These are phyloP conservation scores for Paramyrothecium roridum DNA, from an alignment of 2,329 filamentous ascomycete species.

Conservation along the genomic window DNA sequence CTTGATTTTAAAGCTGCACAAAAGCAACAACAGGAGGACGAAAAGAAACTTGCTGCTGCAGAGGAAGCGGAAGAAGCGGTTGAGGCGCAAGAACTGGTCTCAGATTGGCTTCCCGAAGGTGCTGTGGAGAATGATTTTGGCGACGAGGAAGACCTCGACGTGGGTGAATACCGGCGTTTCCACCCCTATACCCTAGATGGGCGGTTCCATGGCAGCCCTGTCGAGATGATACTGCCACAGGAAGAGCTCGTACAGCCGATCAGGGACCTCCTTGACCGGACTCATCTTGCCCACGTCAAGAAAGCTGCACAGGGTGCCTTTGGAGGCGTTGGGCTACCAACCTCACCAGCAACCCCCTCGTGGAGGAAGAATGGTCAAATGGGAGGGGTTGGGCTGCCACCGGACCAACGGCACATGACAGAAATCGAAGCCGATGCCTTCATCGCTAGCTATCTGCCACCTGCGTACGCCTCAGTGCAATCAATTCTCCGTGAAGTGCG, in stretches of 20 bases:
- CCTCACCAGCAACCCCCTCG: constrained; percentile 69
- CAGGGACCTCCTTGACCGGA: constrained; percentile 61
- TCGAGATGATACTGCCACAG: constrained; percentile 72
- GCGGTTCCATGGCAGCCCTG: constrained; percentile 70
- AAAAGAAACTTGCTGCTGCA: constrained; percentile 27
- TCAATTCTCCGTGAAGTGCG: constrained; percentile 70
- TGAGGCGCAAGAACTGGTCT: constrained; percentile 20
- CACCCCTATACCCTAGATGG: constrained; percentile 74
- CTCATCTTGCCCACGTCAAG: constrained; percentile 71
- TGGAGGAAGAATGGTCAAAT: constrained; percentile 56
- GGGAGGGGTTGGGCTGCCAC: constrained; percentile 61
- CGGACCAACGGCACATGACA: constrained; percentile 63
- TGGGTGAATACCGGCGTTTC: constrained; percentile 44
- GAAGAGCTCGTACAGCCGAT: constrained; percentile 69
- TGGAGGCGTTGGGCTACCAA: constrained; percentile 72
- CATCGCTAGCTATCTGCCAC: constrained; percentile 66
- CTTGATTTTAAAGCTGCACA: constrained; percentile 51
- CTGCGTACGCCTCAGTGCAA: constrained; percentile 65
- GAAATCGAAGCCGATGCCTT: constrained; percentile 75
- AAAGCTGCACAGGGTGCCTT: constrained; percentile 71
- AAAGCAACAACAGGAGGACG: constrained; percentile 29
- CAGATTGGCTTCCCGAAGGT: constrained; percentile 24
- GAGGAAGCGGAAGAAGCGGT: constrained; percentile 26
- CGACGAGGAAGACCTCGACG: constrained; percentile 20
- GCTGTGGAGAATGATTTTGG: background rate